Base-by-base conservation (phyloP, 2,329 filamentous ascomycete genomes). In the Penicillium sp. region DNA sequence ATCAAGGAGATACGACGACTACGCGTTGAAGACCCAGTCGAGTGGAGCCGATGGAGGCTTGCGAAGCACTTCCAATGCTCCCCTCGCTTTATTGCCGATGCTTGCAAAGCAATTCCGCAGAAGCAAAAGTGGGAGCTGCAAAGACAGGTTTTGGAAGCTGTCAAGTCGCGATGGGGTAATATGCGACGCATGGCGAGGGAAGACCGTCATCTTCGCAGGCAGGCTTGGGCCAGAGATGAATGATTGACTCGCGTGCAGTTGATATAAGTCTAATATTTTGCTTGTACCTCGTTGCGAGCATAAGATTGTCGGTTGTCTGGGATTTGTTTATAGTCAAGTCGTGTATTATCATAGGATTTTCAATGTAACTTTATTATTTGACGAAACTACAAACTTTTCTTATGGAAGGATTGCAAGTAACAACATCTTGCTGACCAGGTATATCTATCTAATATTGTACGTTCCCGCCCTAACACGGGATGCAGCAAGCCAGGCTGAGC, bases 51-150 rank as follows among this genome's bases (percentile, higher is more conserved):
- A 47, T 76, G 77, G 56, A 78, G 77, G 64, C 68, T 88, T 61
- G 84, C 85, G 40, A 80, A 84, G 68, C 81, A 80, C 65, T 88
- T 86, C 66, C 78, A 81, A 5, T 87, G 84, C 70, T 83, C 79
- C 56, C 76, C 81, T 57, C 79, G 86, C 52, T 87, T 88, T 62
- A 79, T 87, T 47, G 80, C 80, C 9, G 75, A 86, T 74, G 81
- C 84, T 55, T 81, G 79, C 52, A 75, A 80, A 60, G 81, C 80
- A 28, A 79, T 79, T 59, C 69, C 70, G 42, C 71, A 79, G 60
- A 76, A 80, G 72, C 76, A 75, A 63, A 76, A 80, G 73, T 77
- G 76, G 63, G 65, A 69, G 57, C 71, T 78, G 47, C 78, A 81
- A 64, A 71, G 71, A 62, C 65, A 74, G 60, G 71, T 76, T 62